Evolutionary conservation across 2,329 filamentous ascomycete genomes (phyloP), one percentile per base, ranked within the genome.

Genomic region (Hysterium pulicare): DNA sequence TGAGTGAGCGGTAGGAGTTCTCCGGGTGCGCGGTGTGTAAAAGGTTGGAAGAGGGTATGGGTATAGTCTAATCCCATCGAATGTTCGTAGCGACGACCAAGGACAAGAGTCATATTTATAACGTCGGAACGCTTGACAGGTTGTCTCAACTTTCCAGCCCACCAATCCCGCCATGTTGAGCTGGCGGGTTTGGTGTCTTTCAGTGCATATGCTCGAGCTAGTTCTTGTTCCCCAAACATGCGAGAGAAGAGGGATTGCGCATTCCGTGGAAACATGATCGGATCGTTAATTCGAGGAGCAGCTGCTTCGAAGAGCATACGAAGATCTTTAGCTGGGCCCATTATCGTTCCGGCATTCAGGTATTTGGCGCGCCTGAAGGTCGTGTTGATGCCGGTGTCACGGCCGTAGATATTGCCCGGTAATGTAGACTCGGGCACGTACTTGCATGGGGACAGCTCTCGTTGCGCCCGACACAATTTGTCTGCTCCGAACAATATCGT

Each of bases 401-500:
- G 62, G 2, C 71, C 71, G 48, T 78, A 78, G 0, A 73, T 61
- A 45, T 78, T 70, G 6, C 66, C 61, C 1, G 74, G 72, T 2
- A 82, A 51, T 4, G 69, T 66, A 0, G 77, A 80, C 20, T 71
- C 56, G 0, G 79, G 78, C 0, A 77, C 70, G 15, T 72, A 71
- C 32, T 67, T 69, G 54, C 79, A 82, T 26, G 71, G 61, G 40
- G 78, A 73, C 1, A 65, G 58, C 2, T 54, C 41, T 2, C 61
- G 49, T 45, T 69, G 68, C 2, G 69, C 69, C 46, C 68, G 70
- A 49, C 79, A 82, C 17, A 66, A 55, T 56, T 82, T 81, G 41
- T 73, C 70, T 7, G 76, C 75, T 3, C 70, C 74, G 47, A 82
- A 82, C 1, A 83, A 50, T 8, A 82, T 74, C 6, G 71, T 72